Percentiles rank a stretch among this genome's conserved stretches.
Conservation (phyloP, 176 grass and related monocot species). For the Eleusine indica region DNA sequence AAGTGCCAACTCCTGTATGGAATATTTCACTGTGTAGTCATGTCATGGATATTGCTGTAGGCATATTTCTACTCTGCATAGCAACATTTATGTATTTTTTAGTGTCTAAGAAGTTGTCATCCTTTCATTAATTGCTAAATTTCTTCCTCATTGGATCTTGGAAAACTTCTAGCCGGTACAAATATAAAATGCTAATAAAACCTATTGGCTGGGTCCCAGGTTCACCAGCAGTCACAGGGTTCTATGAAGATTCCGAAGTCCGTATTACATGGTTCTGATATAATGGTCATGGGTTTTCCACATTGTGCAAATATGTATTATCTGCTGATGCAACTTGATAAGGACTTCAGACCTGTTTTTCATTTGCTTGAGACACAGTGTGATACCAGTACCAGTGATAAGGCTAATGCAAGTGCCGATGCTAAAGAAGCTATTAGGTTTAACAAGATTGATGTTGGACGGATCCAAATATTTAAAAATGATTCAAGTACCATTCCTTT, state of each 20-base stretch:
- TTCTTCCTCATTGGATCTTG: slow-evolving; percentile 4
- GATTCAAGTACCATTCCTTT: slow-evolving; percentile 60
- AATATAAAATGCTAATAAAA: slow-evolving; percentile 25
- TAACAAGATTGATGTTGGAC: slow-evolving; percentile 75
- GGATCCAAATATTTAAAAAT: slow-evolving; percentile 70
- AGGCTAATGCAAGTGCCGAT: slow-evolving; percentile 60
- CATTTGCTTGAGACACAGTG: slow-evolving; percentile 76
- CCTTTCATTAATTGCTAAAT: slow-evolving; percentile 1
- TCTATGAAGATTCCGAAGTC: slow-evolving; percentile 71
- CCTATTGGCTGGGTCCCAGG: slow-evolving; percentile 59
- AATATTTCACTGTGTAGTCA: neutral
- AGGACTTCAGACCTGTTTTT: slow-evolving; percentile 84
- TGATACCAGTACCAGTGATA: slow-evolving; percentile 50
- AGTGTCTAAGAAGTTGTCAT: slow-evolving; percentile 11
- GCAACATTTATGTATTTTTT: neutral
- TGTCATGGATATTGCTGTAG: neutral
- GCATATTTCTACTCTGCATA: neutral
- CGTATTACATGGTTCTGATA: slow-evolving; percentile 72
- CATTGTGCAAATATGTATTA: slow-evolving; percentile 87
- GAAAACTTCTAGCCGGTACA: slow-evolving; percentile 5
- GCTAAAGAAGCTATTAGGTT: slow-evolving; percentile 55
- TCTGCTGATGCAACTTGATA: slow-evolving; percentile 95
- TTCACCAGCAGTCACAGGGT: slow-evolving; percentile 70
- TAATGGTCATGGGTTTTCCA: slow-evolving; percentile 85
- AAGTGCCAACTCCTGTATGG: neutral